Base-by-base conservation (phyloP, 306 rosid genomes). In the Prunus salicina region DNA sequence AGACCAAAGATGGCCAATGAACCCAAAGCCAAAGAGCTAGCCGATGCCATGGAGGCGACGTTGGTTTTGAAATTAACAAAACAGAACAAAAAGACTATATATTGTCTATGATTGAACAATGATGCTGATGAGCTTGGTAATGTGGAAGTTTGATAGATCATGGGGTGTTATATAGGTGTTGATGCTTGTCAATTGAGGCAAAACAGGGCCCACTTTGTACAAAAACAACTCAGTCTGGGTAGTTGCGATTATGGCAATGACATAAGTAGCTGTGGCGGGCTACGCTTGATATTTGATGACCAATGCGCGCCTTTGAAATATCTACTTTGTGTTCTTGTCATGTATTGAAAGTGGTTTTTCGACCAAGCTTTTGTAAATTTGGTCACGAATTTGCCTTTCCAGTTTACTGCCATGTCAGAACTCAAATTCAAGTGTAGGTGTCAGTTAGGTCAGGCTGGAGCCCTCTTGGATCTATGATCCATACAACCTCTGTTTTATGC, bases 41-140 rank as follows among this genome's bases (percentile, higher is more conserved):
- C 81, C 43, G 43, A 38, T 6, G 43, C 43, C 83, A 83, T 83
- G 70, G 86, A 41, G 70, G 86, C 20, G 16, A 13, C 9, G 43
- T 13, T 51, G 18, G 61, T 3, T 46, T 13, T 34, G 27, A 9
- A 18, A 18, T 27, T 3, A 34, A 3, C 22, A 32, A 30, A 64
- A 34, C 19, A 64, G 18, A 34, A 22, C 38, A 64, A 64, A 64
- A n/a, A 2, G 25, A 30, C 22, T 8, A 28, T 2, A 63, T 63
- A 22, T 30, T 63, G 19, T 4, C 22, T 64, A 64, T 34, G 69
- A 19, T 64, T 38, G 50, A 12, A 38, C 50, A 34, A 19, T 19
- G 69, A 64, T 60, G 32, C 1, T 8, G 1, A 56, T 8, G 9
- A 3, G 18, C 12, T 12, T 28, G 43, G 43, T 7, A 38, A 3